phyloP scores from a whole-genome alignment of 106 monocot genomes.

The Agapanthus africanus region DNA sequence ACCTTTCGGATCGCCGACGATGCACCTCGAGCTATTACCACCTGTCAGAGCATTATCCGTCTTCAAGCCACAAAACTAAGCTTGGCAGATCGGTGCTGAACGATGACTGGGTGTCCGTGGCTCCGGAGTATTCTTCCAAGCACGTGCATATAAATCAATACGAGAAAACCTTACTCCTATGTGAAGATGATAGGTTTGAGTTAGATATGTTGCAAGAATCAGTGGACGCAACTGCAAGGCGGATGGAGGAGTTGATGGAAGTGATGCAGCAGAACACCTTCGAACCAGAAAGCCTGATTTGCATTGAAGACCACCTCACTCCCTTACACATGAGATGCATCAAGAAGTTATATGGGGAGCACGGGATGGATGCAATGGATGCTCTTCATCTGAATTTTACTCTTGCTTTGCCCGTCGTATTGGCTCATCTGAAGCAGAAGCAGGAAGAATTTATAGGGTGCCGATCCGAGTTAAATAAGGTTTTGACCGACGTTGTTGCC shows the following conservation, averaged over 20 bases:
- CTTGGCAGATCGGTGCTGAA: conserved; percentile 42
- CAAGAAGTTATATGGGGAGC: conserved; percentile 82
- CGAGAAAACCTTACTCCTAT: conserved; percentile 57
- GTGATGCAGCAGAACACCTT: conserved; percentile 51
- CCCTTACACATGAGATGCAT: conserved; percentile 84
- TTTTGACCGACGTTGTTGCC: conserved; percentile 77
- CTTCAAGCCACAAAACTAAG: conserved; percentile 44
- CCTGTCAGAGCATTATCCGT: conserved; percentile 55
- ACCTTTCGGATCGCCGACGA: conserved; percentile 57
- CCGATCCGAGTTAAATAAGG: conserved; percentile 76
- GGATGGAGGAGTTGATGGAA: conserved; percentile 62
- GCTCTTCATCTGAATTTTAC: conserved; percentile 63
- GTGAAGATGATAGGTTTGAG: conserved; percentile 87
- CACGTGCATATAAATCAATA: conserved; percentile 63
- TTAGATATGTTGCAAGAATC: conserved; percentile 78
- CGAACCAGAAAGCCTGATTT: conserved; percentile 49
- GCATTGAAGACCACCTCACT: conserved; percentile 63
- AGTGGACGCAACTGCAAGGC: conserved; percentile 49
- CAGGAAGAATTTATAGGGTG: conserved; percentile 82
- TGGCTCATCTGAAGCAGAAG: conserved; percentile 82
- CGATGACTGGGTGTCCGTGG: conserved; percentile 58
- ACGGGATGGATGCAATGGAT: conserved; percentile 81
- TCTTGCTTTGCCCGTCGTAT: conserved; percentile 66
- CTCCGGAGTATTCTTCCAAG: conserved; percentile 56
- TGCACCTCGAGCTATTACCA: conserved; percentile 78